phyloP scores from a whole-genome alignment of 2,329 filamentous ascomycete genomes.

The Fusarium burgessii region DNA sequence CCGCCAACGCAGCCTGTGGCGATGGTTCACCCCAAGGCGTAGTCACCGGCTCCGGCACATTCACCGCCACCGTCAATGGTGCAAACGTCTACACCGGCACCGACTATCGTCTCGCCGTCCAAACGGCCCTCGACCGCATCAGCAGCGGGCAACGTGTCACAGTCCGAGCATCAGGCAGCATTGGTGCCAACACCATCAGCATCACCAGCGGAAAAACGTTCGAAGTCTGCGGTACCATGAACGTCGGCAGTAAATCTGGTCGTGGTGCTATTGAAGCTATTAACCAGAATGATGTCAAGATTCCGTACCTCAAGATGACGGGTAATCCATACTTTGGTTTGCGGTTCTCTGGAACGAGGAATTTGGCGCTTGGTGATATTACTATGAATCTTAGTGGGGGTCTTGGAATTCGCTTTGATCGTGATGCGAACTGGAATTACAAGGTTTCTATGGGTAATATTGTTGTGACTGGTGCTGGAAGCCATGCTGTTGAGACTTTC shows the following conservation, averaged over 20 bases:
- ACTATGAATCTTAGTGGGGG: slow-evolving; percentile 67
- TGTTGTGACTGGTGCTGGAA: slow-evolving; percentile 63
- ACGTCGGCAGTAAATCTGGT: slow-evolving; percentile 56
- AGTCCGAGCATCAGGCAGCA: slow-evolving; percentile 66
- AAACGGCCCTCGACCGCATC: slow-evolving; percentile 65
- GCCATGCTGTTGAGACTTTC: slow-evolving; percentile 70
- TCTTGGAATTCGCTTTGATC: slow-evolving; percentile 68
- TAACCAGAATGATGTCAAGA: slow-evolving; percentile 61
- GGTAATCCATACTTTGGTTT: slow-evolving; percentile 69
- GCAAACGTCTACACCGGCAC: slow-evolving; percentile 63
- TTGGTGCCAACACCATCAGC: slow-evolving; percentile 64
- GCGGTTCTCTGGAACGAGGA: slow-evolving; percentile 64
- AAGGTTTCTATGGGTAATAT: slow-evolving; percentile 67
- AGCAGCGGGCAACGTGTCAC: slow-evolving; percentile 64
- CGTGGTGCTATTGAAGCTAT: slow-evolving; percentile 67
- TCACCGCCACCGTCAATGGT: slow-evolving; percentile 58
- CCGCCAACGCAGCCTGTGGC: slow-evolving; percentile 59
- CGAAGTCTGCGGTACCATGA: slow-evolving; percentile 69
- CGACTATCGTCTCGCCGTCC: slow-evolving; percentile 66
- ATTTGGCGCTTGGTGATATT: slow-evolving; percentile 63
- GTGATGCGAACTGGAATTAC: slow-evolving; percentile 63
- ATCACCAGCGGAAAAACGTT: slow-evolving; percentile 67
- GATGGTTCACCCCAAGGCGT: slow-evolving; percentile 59
- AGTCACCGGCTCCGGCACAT: slow-evolving; percentile 62
- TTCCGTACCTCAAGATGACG: slow-evolving; percentile 68